A percentile compares a stretch with the other conserved stretches of the same genome.
Conservation (phyloP, 768 basidiomycete genomes). For the Collybia sp. region DNA sequence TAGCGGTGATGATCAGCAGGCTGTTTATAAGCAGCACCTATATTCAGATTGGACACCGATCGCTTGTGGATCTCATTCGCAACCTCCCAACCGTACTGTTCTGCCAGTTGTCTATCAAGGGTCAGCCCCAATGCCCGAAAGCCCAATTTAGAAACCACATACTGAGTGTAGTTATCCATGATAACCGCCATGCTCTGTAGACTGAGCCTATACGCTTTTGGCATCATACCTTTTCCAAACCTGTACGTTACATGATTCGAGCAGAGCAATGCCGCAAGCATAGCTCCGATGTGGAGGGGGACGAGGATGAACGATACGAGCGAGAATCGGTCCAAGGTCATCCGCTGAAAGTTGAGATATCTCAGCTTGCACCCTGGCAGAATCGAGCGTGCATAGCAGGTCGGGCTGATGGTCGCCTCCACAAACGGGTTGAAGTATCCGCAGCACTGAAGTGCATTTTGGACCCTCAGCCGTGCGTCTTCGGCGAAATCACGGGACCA, state of each 20-base stretch:
- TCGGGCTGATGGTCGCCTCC: constrained; percentile 69
- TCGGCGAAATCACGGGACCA: constrained; percentile 62
- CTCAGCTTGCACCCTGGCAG: constrained; percentile 72
- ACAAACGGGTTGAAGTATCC: constrained; percentile 79
- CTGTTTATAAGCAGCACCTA: too few species aligned
- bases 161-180: constrained; percentile 82
- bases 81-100: constrained; percentile 59
- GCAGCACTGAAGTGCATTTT: constrained; percentile 72
- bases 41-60: constrained; percentile 38
- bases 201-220: constrained; percentile 73
- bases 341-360: constrained; percentile 53
- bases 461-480: constrained; percentile 56
- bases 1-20: too few species aligned
- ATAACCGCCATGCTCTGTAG: constrained; percentile 70
- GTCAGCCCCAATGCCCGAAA: constrained; percentile 1
- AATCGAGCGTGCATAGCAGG: constrained; percentile 66
- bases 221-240: constrained; percentile 89
- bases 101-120: constrained; percentile 52
- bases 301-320: constrained; percentile 59
- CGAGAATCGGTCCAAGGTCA: constrained; percentile 59
- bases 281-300: constrained; percentile 60
- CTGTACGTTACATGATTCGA: constrained; percentile 82
- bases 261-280: constrained; percentile 62
- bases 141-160: constrained; percentile 12
- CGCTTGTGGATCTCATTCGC: constrained; percentile 49